Conservation (phyloP, 495 filamentous ascomycete genomes). For the Lichina pygmaea region DNA sequence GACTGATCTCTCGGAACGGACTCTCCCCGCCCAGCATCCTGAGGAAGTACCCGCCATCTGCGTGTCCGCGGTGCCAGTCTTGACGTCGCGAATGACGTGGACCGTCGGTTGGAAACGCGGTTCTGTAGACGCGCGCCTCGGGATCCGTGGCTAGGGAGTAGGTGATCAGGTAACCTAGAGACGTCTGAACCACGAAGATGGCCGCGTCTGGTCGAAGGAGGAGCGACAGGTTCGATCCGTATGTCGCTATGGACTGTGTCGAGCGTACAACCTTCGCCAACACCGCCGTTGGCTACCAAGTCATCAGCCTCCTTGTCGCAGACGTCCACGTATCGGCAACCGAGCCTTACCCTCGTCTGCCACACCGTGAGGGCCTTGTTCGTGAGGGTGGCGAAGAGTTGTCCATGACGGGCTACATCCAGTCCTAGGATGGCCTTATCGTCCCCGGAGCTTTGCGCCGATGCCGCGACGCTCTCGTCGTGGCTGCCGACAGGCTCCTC, state of each 20-base stretch:
- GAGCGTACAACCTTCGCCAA: constrained; percentile 69
- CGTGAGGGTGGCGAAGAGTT: constrained; percentile 77
- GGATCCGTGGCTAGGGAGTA: constrained; percentile 78
- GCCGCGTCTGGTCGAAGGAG: constrained; percentile 75
- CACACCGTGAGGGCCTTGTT: constrained; percentile 59
- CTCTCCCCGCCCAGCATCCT: constrained; percentile 46
- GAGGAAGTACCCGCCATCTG: constrained; percentile 20
- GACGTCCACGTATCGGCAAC: not conserved
- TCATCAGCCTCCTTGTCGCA: constrained; percentile 1
- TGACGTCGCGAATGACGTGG: constrained; percentile 44
- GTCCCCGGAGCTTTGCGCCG: not conserved
- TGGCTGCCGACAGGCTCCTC: not conserved
- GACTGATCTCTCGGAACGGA: constrained; percentile 58
- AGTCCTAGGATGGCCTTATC: not conserved
- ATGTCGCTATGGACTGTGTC: constrained; percentile 43
- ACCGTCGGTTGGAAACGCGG: constrained; percentile 38
- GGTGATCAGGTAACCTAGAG: constrained; percentile 69
- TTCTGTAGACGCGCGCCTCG: constrained; percentile 57
- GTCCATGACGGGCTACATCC: constrained; percentile 26
- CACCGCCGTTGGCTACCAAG: constrained; percentile 55
- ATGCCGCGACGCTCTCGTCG: not conserved
- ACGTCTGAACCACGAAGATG: constrained; percentile 79
- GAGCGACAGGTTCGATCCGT: constrained; percentile 63
- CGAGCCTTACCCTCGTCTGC: constrained; percentile 59
- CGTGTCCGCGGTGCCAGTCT: constrained; percentile 20